These are phyloP conservation scores for Parsonsia alboflavescens DNA, from an alignment of 257 asterid genomes.

Conservation along the genomic window DNA sequence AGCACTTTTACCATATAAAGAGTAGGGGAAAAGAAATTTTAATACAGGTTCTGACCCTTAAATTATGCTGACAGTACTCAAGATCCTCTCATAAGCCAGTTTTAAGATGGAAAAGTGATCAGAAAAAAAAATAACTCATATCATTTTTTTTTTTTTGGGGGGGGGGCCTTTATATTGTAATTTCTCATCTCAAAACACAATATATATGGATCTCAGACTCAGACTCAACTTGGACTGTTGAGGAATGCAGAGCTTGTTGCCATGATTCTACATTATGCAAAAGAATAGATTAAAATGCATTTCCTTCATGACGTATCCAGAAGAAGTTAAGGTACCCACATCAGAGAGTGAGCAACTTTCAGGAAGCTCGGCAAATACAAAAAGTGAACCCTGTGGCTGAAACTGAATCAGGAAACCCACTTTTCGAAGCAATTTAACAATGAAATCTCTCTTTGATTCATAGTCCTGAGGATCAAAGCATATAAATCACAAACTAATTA, in stretches of 20 bases:
- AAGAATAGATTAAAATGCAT: background rate
- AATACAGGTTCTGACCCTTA: background rate
- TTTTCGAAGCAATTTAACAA: constrained; percentile 49
- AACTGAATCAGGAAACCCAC: constrained; percentile 57
- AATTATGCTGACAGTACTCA: background rate
- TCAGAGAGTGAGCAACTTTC: constrained; percentile 62
- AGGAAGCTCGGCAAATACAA: constrained; percentile 73
- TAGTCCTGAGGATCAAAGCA: constrained; percentile 49
- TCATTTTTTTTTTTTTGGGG: background rate
- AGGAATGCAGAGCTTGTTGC: background rate
- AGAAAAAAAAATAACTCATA: background rate
- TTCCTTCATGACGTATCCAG: background rate
- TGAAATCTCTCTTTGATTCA: constrained; percentile 60
- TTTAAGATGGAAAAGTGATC: background rate
- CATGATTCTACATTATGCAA: background rate
- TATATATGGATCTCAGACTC: background rate
- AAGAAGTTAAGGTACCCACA: constrained; percentile 40
- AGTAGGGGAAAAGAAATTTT: background rate
- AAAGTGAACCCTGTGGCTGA: constrained; percentile 74
- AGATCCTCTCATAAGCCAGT: background rate
- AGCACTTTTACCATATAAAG: background rate
- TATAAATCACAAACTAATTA: constrained; percentile 2
- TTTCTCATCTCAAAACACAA: background rate
- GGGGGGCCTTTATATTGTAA: background rate
- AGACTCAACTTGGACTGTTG: background rate